phyloP scores from a whole-genome alignment of 768 basidiomycete species.

The Amanita thiersii region DNA sequence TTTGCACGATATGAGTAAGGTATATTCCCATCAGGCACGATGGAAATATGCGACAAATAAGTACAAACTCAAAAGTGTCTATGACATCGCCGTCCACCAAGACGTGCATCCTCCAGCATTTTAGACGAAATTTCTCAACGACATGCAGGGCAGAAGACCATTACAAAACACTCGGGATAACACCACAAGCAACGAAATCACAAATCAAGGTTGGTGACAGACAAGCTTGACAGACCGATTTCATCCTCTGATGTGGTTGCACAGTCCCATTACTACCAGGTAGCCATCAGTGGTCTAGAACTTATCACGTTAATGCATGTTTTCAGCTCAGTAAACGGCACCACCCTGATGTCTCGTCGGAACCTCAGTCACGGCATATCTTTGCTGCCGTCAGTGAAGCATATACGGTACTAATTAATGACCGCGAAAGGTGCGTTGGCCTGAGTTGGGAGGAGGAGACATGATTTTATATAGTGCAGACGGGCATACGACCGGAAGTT shows the following conservation, averaged over 20 bases:
- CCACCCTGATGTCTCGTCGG: constrained; percentile 40
- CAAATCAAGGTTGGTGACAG: constrained; percentile 31
- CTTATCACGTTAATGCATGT: not conserved
- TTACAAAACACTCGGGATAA: constrained; percentile 33
- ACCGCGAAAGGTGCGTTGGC: constrained; percentile 29
- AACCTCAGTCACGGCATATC: constrained; percentile 27
- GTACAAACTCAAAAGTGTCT: too few species aligned
- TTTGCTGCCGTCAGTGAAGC: constrained; percentile 36
- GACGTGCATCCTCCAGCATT: too few species aligned
- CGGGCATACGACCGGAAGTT: constrained; percentile 38
- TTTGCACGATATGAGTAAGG: too few species aligned
- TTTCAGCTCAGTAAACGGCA: constrained; percentile 36
- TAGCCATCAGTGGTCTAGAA: constrained; percentile 5
- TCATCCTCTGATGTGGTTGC: not conserved
- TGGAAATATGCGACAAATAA: too few species aligned
- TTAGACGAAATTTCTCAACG: constrained; percentile 15
- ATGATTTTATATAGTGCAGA: constrained; percentile 14
- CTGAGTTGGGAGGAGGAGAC: not conserved
- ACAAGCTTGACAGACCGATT: not conserved
- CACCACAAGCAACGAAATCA: constrained; percentile 27
- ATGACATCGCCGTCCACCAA: too few species aligned
- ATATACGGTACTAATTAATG: constrained; percentile 35
- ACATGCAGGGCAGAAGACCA: constrained; percentile 19
- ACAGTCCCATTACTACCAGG: constrained; percentile 36
- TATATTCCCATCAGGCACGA: too few species aligned